Conservation (phyloP, 169 alveolate species). For the Perkinsus marinus region DNA sequence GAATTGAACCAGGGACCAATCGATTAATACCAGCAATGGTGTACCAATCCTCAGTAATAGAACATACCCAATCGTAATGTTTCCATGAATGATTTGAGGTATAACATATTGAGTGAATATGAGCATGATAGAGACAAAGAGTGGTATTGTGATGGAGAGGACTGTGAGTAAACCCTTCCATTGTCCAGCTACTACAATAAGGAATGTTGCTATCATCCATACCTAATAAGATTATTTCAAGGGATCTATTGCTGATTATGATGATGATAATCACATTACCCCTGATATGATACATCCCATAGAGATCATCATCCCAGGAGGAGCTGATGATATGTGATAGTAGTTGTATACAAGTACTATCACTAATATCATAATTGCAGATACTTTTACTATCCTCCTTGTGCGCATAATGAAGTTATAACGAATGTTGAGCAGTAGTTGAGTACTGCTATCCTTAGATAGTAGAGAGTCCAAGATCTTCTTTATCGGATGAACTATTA, state of each 20-base stretch:
- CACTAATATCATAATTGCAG: too few species aligned
- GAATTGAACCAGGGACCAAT: too few species aligned
- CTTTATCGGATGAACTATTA: not conserved
- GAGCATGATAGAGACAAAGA: not conserved
- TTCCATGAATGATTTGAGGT: not conserved
- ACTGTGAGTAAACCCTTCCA: not conserved
- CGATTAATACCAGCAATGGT: not conserved
- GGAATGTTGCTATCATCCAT: not conserved
- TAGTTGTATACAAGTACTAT: too few species aligned
- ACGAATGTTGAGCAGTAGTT: not conserved
- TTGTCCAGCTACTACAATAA: not conserved
- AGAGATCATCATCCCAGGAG: not conserved
- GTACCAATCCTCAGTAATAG: not conserved
- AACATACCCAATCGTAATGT: not conserved
- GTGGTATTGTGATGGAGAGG: not conserved
- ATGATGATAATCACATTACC: not conserved
- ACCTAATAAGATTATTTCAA: not conserved
- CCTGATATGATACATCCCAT: not conserved
- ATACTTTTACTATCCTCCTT: too few species aligned
- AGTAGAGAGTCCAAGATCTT: not conserved
- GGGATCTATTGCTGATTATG: not conserved
- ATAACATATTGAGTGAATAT: not conserved
- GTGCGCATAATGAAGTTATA: too few species aligned
- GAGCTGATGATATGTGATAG: too few species aligned
- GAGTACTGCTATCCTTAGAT: not conserved